These are phyloP conservation scores for Kluyveromyces sp. DNA, from an alignment of 1,139 yeast species.

Conservation along the genomic window DNA sequence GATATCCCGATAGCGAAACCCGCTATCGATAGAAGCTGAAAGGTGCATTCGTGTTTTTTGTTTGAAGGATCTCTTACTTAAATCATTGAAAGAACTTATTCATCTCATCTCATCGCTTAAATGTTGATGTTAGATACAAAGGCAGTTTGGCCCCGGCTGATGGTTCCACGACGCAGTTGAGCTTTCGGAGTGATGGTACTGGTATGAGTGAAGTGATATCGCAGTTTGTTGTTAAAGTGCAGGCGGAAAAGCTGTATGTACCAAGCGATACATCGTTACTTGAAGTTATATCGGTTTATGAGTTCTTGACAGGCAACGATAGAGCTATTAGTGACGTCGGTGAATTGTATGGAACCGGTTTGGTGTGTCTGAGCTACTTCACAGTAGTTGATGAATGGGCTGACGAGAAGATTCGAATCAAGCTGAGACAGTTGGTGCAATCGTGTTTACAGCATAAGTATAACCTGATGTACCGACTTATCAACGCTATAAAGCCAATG, in stretches of 20 bases:
- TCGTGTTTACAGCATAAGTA: not conserved
- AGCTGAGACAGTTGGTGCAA: not conserved
- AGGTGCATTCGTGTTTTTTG: no score
- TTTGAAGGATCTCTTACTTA: no score
- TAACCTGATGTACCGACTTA: slow-evolving; percentile 2
- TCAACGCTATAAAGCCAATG: slow-evolving; percentile 9
- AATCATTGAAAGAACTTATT: no score
- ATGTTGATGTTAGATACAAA: not conserved
- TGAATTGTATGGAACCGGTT: not conserved
- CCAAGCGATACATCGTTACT: not conserved
- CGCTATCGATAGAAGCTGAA: no score
- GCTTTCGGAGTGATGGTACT: slow-evolving; percentile 11
- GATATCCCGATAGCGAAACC: no score
- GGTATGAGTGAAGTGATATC: slow-evolving; percentile 40
- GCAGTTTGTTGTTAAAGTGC: not conserved
- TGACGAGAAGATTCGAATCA: not conserved
- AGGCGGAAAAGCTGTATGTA: not conserved
- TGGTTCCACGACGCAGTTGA: not conserved
- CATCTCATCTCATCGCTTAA: not conserved
- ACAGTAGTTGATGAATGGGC: not conserved
- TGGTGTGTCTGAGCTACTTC: not conserved
- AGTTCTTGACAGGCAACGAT: not conserved
- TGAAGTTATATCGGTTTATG: not conserved
- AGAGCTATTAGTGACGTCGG: no score
- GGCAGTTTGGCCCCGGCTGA: no score